Evolutionary conservation across 768 basidiomycete genomes (phyloP), one percentile per base, ranked within the genome.

Genomic region (Podaxis sp.): DNA sequence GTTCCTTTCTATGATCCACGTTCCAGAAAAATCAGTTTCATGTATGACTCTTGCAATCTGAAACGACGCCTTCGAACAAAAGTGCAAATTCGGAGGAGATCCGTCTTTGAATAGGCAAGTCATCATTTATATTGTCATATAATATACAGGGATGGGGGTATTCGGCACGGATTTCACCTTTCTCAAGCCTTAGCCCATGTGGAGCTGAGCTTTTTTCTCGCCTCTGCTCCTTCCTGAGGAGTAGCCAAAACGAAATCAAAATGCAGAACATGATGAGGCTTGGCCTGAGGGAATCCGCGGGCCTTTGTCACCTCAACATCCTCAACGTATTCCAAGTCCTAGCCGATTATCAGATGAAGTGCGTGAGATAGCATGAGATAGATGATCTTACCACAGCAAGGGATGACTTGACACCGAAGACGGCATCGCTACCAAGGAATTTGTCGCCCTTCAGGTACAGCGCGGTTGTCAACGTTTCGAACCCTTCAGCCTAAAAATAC

Each of bases 391-490:
- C 91, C 66, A 92, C 84, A 19, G 93, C 81, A 27, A 95, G 78
- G 5, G 89, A 91, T 53, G 82, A 81, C 73, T 91, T 91, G 24
- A 91, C 92, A 9, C 93, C 92, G 72, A 94, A 93, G 2, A 94
- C 91, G 11, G 84, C 80, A 69, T 94, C 93, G 63, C 85, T 91
- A 5, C 73, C 73, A 24, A 94, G 63, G 68, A 83, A 93, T 2
- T 77, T 71, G 66, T 92, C 89, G 4, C 85, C 87, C 59, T 88
- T 83, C 13, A 88, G 86, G 71, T 90, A 95, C 9, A 93, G 71
- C 1, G 92, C 85, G 0, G 92, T 94, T 17, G 80, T 76, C 22
- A 95, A 82, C 49, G 83, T 88, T 69, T 86, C 86, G 72, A 80
- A 93, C 33, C 91, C 91, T 3, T 83, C 81, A 0, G 91, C 91